These are phyloP conservation scores for Teratosphaeria nubilosa DNA, from an alignment of 2,329 filamentous ascomycete genomes.

Conservation along the genomic window DNA sequence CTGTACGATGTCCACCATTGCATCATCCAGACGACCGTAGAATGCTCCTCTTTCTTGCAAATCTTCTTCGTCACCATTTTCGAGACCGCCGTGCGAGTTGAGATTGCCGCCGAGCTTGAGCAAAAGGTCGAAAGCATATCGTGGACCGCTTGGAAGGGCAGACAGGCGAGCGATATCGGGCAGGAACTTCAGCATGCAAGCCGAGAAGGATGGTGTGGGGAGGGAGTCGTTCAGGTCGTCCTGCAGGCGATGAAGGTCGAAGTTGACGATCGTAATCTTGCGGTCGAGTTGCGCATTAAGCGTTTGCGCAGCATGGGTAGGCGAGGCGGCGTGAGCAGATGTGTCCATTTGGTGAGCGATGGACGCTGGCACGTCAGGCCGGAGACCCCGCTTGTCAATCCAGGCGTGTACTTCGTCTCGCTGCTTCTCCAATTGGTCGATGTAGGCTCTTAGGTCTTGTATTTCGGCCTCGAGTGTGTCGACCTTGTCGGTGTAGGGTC, in stretches of 20 bases:
- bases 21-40: conserved; percentile 38
- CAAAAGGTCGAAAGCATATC: conserved; percentile 44
- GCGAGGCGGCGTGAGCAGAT: conserved; percentile 27
- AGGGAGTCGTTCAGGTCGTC: conserved; percentile 47
- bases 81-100: conserved; percentile 44
- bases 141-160: conserved; percentile 37
- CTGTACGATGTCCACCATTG: conserved; percentile 44
- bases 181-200: conserved; percentile 46
- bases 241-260: conserved; percentile 46
- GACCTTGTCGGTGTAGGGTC: conserved; percentile 44
- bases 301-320: conserved; percentile 38
- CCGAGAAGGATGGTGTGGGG: conserved; percentile 42
- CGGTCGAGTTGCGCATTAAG: conserved; percentile 48
- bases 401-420: conserved; percentile 43
- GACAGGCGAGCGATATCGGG: conserved; percentile 43
- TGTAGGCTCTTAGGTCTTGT: conserved; percentile 39
- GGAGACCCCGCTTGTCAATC: conserved; percentile 46
- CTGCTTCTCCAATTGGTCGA: conserved; percentile 43
- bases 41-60: conserved; percentile 40
- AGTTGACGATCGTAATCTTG: conserved; percentile 49
- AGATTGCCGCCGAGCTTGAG: conserved; percentile 47
- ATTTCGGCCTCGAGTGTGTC: conserved; percentile 42
- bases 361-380: conserved; percentile 44
- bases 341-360: conserved; percentile 45
- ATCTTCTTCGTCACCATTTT: conserved; percentile 39